A percentile compares a stretch with the other conserved stretches of the same genome.
Evolutionary conservation across 176 grass and related monocot genomes (phyloP).

Genomic region (Zizania latifolia): DNA sequence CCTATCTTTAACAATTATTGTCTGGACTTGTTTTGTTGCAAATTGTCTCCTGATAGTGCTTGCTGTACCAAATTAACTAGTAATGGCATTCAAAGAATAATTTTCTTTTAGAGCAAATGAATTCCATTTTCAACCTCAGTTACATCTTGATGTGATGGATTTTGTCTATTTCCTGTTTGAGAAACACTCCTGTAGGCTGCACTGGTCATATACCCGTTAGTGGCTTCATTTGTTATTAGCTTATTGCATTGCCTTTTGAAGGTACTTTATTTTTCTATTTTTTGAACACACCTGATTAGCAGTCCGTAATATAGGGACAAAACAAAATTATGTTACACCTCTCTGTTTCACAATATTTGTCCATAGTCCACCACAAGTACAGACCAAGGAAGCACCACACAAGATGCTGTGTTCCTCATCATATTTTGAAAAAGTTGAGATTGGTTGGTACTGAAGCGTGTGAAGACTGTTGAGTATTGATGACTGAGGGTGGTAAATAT

Average conservation of each 20-base stretch:
- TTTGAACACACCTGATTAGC: background rate
- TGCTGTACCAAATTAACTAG: background rate
- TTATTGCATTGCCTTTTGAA: background rate
- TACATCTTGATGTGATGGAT: background rate
- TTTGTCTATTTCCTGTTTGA: background rate
- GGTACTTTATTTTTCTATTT: background rate
- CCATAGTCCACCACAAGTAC: no score
- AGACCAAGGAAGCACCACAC: no score
- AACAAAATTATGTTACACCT: constrained; percentile 2
- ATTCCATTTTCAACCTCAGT: background rate
- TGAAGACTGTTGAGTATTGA: no score
- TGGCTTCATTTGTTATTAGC: background rate
- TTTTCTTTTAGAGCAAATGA: constrained; percentile 11
- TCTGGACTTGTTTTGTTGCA: background rate
- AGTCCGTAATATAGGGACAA: background rate
- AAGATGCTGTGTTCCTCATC: no score
- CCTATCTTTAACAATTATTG: background rate
- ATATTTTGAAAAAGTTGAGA: no score
- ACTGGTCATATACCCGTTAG: background rate
- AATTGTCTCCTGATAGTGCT: background rate
- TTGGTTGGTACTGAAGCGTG: no score
- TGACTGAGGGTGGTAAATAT: no score
- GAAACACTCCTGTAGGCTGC: background rate
- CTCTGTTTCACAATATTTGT: no score
- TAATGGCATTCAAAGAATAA: background rate